Evolutionary conservation across 768 basidiomycete species (phyloP).

Genomic region (Stropharia rugosoannulata): DNA sequence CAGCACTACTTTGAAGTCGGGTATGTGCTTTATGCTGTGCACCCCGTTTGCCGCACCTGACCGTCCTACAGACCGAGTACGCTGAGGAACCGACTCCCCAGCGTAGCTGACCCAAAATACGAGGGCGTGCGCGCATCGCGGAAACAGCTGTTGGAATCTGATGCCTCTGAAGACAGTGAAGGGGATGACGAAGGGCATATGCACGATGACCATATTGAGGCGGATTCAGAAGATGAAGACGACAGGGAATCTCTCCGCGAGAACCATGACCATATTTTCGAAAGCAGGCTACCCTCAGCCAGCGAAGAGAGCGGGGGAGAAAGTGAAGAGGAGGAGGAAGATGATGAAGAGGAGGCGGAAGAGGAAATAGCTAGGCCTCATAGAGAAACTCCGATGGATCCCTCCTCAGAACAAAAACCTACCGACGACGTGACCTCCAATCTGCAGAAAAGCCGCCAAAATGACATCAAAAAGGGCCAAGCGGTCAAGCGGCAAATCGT

Average conservation of each 20-base stretch:
- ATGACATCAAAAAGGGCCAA: conserved; percentile 78
- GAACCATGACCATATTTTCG: conserved; percentile 2
- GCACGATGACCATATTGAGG: conserved; percentile 29
- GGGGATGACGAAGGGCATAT: conserved; percentile 24
- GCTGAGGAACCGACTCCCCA: conserved; percentile 63
- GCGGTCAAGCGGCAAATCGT: conserved; percentile 86
- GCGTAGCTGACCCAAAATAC: conserved; percentile 77
- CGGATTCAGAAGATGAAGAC: conserved; percentile 28
- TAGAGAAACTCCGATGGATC: conserved; percentile 6
- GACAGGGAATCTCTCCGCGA: conserved; percentile 10
- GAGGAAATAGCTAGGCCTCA: not conserved
- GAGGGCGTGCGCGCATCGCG: conserved; percentile 65
- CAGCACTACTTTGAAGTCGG: conserved; percentile 88
- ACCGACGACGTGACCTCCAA: conserved; percentile 47
- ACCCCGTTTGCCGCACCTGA: not conserved
- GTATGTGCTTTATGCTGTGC: conserved; percentile 38
- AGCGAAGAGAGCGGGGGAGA: conserved; percentile 17
- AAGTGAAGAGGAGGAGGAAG: conserved; percentile 11
- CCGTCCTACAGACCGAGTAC: conserved; percentile 56
- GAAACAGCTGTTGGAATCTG: conserved; percentile 49
- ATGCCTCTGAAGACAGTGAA: conserved; percentile 24
- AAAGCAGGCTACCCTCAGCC: conserved; percentile 12
- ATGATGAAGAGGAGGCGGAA: too few relatives aligned
- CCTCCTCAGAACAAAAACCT: conserved; percentile 12
- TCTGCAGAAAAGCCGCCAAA: conserved; percentile 59